These are phyloP conservation scores for Sporisorium sorghi DNA, from an alignment of 1,284 basidiomycete genomes.

Conservation along the genomic window DNA sequence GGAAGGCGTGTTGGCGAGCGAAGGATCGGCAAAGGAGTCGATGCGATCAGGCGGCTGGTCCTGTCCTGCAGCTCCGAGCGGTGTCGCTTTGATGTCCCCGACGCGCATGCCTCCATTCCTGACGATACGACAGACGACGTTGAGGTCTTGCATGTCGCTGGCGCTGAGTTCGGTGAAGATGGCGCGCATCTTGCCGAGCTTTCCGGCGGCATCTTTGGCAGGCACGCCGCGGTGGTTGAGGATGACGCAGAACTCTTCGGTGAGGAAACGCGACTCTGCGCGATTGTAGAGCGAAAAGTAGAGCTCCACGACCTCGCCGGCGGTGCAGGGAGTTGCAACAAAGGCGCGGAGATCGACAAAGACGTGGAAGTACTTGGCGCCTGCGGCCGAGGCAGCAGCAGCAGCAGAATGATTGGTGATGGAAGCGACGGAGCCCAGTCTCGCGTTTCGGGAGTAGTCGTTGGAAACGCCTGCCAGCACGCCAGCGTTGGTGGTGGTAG, in stretches of 20 bases:
- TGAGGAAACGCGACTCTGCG: conserved; percentile 83
- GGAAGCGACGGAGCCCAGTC: conserved; percentile 19
- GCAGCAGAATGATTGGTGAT: background rate
- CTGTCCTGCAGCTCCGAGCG: conserved; percentile 40
- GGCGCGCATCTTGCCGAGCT: conserved; percentile 53
- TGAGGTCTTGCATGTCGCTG: conserved; percentile 78
- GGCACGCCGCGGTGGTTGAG: conserved; percentile 91
- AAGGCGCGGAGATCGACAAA: conserved; percentile 90
- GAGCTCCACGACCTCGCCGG: conserved; percentile 90
- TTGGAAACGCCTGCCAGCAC: conserved; percentile 49
- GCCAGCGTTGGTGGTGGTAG: conserved; percentile 50
- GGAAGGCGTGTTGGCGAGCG: conserved; percentile 44
- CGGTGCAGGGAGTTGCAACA: conserved; percentile 85
- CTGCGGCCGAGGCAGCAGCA: conserved; percentile 2
- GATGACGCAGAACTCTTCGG: conserved; percentile 90
- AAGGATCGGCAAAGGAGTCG: conserved; percentile 34
- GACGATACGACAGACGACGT: conserved; percentile 80
- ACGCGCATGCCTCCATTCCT: conserved; percentile 87
- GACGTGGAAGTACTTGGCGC: conserved; percentile 74
- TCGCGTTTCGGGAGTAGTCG: conserved; percentile 12
- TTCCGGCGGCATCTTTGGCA: conserved; percentile 74
- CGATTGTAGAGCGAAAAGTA: conserved; percentile 94
- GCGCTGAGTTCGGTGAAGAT: conserved; percentile 88
- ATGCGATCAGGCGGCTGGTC: conserved; percentile 31
- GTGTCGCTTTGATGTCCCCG: conserved; percentile 69